These are phyloP conservation scores for Oldenlandia corymbosa DNA, from an alignment of 257 asterid species.

Conservation along the genomic window DNA sequence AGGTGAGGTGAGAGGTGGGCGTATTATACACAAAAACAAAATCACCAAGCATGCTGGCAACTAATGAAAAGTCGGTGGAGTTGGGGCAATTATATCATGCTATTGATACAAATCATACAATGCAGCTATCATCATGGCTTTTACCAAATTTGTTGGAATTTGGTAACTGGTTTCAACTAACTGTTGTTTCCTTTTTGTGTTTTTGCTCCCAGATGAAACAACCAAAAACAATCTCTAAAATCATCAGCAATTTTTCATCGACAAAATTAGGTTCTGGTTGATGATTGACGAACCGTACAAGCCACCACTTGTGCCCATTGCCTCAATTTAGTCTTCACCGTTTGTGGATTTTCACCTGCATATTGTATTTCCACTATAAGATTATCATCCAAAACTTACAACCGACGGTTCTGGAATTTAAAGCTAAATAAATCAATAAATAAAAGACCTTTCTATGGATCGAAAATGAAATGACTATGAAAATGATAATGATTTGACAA, in stretches of 20 bases:
- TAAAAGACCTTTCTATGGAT: not conserved
- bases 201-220: slow-evolving; percentile 1
- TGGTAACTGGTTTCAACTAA: slow-evolving; percentile 7
- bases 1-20: not conserved
- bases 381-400: not conserved
- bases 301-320: slow-evolving; percentile 86
- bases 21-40: slow-evolving; percentile 1
- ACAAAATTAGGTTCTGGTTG: slow-evolving; percentile 14
- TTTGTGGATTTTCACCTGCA: slow-evolving; percentile 59
- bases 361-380: not conserved
- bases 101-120: not conserved
- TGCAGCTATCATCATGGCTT: slow-evolving; percentile 1
- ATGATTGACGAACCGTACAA: slow-evolving; percentile 62
- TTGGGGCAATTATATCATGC: slow-evolving; percentile 11
- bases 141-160: slow-evolving; percentile 17
- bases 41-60: slow-evolving; percentile 20
- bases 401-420: too few relatives aligned
- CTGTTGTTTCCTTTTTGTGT: not conserved
- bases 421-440: too few relatives aligned
- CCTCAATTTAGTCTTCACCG: slow-evolving; percentile 61
- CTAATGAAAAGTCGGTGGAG: slow-evolving; percentile 22
- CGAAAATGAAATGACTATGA: not conserved
- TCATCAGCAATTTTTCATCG: not conserved
- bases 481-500: not conserved
- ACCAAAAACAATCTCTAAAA: not conserved